Base-by-base conservation (phyloP, 768 basidiomycete species). In the Melanogaster broomeanus region DNA sequence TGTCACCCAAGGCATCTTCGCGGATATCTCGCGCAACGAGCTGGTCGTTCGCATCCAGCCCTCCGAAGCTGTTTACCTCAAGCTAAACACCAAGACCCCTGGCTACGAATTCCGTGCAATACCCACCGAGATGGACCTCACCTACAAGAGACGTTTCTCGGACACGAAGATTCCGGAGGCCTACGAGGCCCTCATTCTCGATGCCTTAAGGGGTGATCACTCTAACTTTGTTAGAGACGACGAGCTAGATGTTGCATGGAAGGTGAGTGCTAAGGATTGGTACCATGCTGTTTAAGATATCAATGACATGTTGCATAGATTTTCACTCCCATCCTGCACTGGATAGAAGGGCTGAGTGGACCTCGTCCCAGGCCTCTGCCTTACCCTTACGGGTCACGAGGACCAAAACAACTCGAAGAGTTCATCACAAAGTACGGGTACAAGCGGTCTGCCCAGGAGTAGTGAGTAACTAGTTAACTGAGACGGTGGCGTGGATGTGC, bases 181-280 rank as follows among this genome's bases (percentile, higher is more conserved):
- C 28, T 96, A 97, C 68, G 92, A 98, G 74, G 87, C 88, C 10
- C 84, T 99, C 53, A 95, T 99, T 65, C 78, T 98, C 52, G 96
- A 99, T 65, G 92, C 93, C 13, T 80, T 99, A 71, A 90, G 87
- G 68, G 96, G 96, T n/a, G 96, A 99, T 65, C 95, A 98, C 73
- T 96, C 93, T 24, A 99, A 99, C 77, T 99, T 99, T 76, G 96
- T 99, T 51, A 85, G 96, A 55, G 83, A 98, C 68, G 96, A 99
- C 71, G 96, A 99, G 72, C 78, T 99, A 61, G 96, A 98, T 63
- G 86, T 88, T 46, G 97, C 96, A 3, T 99, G 96, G 96, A 97
- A 96, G 86, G 92, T 90, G 43, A 42, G 80, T 69, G 47, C 35
- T 28, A 33, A 22, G 33, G 18, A 3, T n/a, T 13, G n/a, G 43